These are phyloP conservation scores for Aotearoamyces nothofagi DNA, from an alignment of 2,329 filamentous ascomycete genomes.

Conservation along the genomic window DNA sequence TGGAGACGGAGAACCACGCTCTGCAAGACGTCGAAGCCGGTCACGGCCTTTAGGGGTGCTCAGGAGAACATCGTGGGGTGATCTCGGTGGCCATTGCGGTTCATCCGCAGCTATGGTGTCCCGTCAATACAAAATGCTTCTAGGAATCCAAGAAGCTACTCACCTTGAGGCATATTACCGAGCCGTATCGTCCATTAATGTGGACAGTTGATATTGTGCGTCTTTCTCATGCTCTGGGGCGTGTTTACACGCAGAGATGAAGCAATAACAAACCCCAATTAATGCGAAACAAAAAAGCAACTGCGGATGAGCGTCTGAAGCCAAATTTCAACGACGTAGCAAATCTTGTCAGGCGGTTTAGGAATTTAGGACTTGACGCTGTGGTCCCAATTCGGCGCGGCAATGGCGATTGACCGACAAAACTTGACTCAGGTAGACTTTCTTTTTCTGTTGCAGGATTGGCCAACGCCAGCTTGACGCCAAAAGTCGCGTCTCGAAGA, in stretches of 20 bases:
- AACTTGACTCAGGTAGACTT: too few species aligned
- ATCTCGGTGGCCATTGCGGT: slow-evolving; percentile 50
- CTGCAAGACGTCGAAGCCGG: slow-evolving; percentile 52
- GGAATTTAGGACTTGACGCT: too few species aligned
- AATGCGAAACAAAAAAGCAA: too few species aligned
- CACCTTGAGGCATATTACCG: slow-evolving; percentile 15
- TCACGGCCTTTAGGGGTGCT: slow-evolving; percentile 66
- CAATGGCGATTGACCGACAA: too few species aligned
- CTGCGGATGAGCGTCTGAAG: too few species aligned
- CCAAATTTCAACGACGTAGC: too few species aligned
- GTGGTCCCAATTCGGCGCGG: too few species aligned
- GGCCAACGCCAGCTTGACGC: too few species aligned
- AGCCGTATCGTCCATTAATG: slow-evolving; percentile 3
- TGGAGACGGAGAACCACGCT: slow-evolving; percentile 51
- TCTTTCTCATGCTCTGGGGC: slow-evolving; percentile 1
- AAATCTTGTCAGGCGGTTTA: too few species aligned
- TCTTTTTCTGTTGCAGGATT: too few species aligned
- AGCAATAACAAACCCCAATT: too few species aligned
- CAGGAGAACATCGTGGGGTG: slow-evolving; percentile 47
- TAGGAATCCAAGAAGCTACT: slow-evolving; percentile 4
- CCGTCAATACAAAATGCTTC: slow-evolving; percentile 11
- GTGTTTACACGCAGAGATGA: slow-evolving; percentile 7
- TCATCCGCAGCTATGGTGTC: slow-evolving; percentile 21
- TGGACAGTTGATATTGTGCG: background rate
- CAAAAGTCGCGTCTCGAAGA: too few species aligned